A percentile compares a stretch with the other conserved stretches of the same genome.
Evolutionary conservation across 805 yeast genomes (phyloP).

Genomic region (Scheffersomyces lignosus): DNA sequence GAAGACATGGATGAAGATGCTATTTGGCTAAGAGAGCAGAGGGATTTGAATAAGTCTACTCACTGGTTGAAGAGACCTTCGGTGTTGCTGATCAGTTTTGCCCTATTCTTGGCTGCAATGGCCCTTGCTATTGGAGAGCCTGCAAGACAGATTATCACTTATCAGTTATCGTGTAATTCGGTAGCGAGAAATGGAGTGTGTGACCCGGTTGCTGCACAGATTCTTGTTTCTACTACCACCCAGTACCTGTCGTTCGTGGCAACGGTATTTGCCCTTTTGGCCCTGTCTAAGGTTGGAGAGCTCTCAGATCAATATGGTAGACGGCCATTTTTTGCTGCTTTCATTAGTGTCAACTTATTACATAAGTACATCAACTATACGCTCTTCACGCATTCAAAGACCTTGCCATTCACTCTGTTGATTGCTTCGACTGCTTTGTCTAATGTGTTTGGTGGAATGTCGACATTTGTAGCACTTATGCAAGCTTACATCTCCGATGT

Average conservation of each 20-base stretch:
- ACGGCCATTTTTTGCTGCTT: conserved; percentile 3
- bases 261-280: conserved; percentile 3
- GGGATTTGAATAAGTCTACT: conserved; percentile 6
- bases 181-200: conserved; percentile 6
- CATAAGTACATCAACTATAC: background rate
- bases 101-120: background rate
- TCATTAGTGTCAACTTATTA: background rate
- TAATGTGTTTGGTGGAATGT: conserved; percentile 7
- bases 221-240: conserved; percentile 7
- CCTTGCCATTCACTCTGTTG: conserved; percentile 1
- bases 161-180: conserved; percentile 5
- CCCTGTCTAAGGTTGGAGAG: conserved; percentile 7
- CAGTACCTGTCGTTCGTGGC: conserved; percentile 2
- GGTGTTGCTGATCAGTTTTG: background rate
- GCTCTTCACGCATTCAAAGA: conserved; percentile 1
- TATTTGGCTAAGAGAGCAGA: conserved; percentile 16
- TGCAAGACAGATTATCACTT: conserved; percentile 1
- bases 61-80: conserved; percentile 1
- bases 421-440: background rate
- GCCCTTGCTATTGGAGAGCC: background rate
- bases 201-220: conserved; percentile 9
- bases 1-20: conserved; percentile 14
- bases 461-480: conserved; percentile 3
- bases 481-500: conserved; percentile 10
- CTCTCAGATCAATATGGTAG: conserved; percentile 11